phyloP scores from a whole-genome alignment of 192 early-diverging fungal species.

The Umbelopsis isabellina region DNA sequence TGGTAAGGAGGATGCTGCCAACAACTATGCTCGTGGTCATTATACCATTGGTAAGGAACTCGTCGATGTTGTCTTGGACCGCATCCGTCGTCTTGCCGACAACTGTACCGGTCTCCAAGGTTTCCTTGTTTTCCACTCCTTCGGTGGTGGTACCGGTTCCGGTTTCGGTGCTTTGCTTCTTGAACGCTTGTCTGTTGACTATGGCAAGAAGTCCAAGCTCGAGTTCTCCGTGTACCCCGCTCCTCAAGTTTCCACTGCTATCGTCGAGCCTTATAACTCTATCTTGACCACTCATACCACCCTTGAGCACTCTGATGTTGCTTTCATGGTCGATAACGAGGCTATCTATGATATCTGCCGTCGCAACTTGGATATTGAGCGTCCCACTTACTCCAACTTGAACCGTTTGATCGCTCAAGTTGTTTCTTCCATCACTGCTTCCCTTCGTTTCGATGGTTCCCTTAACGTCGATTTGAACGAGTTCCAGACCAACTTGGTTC shows the following conservation, averaged over 20 bases:
- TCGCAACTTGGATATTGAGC: conserved; percentile 95
- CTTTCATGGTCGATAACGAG: conserved; percentile 99
- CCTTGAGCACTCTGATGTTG: conserved; percentile 97
- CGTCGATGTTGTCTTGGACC: conserved; percentile 94
- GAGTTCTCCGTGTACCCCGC: conserved; percentile 99
- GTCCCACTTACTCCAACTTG: conserved; percentile 96
- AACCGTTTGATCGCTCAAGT: conserved; percentile 99
- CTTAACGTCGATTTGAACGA: conserved; percentile 99
- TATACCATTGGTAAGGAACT: conserved; percentile 99
- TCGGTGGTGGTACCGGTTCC: conserved; percentile 99
- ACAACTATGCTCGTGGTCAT: conserved; percentile 99
- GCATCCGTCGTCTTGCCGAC: conserved; percentile 97
- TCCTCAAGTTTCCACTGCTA: conserved; percentile 94
- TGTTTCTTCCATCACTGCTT: conserved; percentile 99
- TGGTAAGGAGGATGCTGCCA: conserved; percentile 99
- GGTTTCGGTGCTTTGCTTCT: conserved; percentile 97
- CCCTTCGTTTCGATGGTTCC: conserved; percentile 97
- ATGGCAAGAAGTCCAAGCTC: conserved; percentile 99
- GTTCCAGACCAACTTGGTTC: conserved; percentile 99
- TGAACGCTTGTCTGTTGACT: conserved; percentile 99
- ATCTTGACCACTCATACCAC: conserved; percentile 99
- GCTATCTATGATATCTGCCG: conserved; percentile 99
- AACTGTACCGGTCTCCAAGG: conserved; percentile 98
- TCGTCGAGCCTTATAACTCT: conserved; percentile 99
- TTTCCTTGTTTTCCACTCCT: conserved; percentile 99